Conservation (phyloP, 148 eudicot genomes). For the Cornus controversa region DNA sequence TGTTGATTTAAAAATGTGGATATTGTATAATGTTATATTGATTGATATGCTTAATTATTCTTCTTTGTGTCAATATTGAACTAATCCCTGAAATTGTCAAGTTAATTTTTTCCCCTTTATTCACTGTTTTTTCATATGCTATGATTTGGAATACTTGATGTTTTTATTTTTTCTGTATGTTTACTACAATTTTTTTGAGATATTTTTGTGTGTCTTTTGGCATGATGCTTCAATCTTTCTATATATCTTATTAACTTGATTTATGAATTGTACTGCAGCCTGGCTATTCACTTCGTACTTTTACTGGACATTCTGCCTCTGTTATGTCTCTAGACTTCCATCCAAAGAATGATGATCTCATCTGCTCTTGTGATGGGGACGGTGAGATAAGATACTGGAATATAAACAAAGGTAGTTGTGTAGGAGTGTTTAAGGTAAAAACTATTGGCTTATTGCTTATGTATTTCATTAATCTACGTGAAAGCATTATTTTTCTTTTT, state of each 20-base stretch:
- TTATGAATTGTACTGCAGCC: constrained; percentile 47
- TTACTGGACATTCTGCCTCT: constrained; percentile 71
- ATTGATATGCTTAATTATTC: neutral
- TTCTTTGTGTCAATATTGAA: neutral
- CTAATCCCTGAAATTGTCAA: neutral
- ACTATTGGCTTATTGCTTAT: neutral
- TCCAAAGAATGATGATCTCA: constrained; percentile 76
- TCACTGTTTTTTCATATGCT: neutral
- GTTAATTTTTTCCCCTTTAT: neutral
- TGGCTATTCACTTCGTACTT: constrained; percentile 67
- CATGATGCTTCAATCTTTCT: too few relatives aligned
- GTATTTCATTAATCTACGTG: neutral
- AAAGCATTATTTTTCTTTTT: neutral
- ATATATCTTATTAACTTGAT: constrained; percentile 11
- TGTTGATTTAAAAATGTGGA: neutral
- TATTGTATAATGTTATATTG: neutral
- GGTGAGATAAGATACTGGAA: constrained; percentile 92
- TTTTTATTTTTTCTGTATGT: neutral
- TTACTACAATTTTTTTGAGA: constrained; percentile 8
- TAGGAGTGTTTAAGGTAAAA: constrained; percentile 62
- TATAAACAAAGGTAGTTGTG: constrained; percentile 60
- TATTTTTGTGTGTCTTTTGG: neutral
- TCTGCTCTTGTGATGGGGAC: constrained; percentile 79
- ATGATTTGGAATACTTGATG: neutral
- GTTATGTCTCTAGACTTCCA: constrained; percentile 83